phyloP scores from a whole-genome alignment of 371 early-diverging fungal genomes.

The Dinochytrium kinnereticum region DNA sequence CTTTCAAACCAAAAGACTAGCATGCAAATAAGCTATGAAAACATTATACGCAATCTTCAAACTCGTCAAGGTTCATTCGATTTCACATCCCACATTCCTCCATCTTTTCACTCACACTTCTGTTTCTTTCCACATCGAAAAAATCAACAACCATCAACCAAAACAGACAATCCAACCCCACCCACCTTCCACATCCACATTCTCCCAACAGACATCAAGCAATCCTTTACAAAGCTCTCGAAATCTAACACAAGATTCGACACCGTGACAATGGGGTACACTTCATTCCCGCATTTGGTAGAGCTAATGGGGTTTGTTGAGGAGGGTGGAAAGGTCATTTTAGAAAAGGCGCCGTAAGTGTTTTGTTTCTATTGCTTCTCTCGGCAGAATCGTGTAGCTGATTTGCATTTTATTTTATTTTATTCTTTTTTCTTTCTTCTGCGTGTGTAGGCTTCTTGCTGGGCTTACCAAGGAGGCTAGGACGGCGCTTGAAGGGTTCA shows the following conservation, averaged over 20 bases:
- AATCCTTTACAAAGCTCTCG: background rate
- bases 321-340: background rate
- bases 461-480: background rate
- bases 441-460: too few species aligned
- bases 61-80: background rate
- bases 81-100: too few species aligned
- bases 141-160: too few species aligned
- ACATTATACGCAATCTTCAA: background rate
- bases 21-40: constrained; percentile 5
- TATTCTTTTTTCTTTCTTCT: too few species aligned
- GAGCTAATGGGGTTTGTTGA: background rate
- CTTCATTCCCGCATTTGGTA: background rate
- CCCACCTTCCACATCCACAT: background rate
- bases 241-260: background rate
- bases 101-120: too few species aligned
- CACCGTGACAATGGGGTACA: background rate
- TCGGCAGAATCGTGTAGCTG: background rate
- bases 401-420: too few species aligned
- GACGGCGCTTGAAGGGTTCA: background rate
- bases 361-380: background rate
- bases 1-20: background rate
- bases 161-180: background rate
- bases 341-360: constrained; percentile 13
- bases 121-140: too few species aligned
- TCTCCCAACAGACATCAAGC: constrained; percentile 2